Base-by-base conservation (phyloP, 495 filamentous ascomycete species). In the Oidiodendron maius region DNA sequence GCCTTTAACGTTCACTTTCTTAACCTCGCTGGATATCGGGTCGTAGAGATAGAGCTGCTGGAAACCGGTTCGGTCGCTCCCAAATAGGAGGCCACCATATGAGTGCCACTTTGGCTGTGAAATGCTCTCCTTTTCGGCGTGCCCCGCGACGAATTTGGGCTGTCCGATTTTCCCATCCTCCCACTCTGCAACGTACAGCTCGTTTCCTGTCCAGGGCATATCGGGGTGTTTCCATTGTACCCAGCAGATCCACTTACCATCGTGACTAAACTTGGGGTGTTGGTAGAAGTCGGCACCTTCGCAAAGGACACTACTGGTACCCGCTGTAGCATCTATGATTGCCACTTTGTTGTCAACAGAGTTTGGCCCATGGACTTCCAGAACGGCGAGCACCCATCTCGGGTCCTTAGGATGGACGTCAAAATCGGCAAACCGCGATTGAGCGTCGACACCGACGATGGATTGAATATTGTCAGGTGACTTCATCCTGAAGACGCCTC, bases 151-250 rank as follows among this genome's bases (percentile, higher is more conserved):
- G 3, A 40, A 18, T 8, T 6, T 52, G 5, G 17, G 10, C 3
- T 53, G n/a, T 16, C 6, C 25, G 21, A 52, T 22, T 10, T 45
- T 38, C 5, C 45, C 50, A 20, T 50, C 32, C 15, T 53, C 16
- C 49, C 49, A 75, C 6, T 64, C 53, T 4, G 64, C 70, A 23
- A 64, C 11, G 48, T 64, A 64, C 8, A 77, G 53, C 44, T 64
- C 55, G n/a, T 63, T 67, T 2, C 67, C 70, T 0, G 63, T 64
- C 64, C 71, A 76, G 5, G 72, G 71, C 66, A 75, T 71, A 45
- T 68, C 64, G 0, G 72, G 74, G 57, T 76, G 70, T 28, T 67
- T 56, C 71, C 72, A 76, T 47, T 76, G 64, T 37, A 71, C 63
- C 71, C 73, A 76, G 10, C 61, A 69, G 12, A 76, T 52, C 46